Conservation (phyloP, 768 basidiomycete species). For the Naganishia friedmannii region DNA sequence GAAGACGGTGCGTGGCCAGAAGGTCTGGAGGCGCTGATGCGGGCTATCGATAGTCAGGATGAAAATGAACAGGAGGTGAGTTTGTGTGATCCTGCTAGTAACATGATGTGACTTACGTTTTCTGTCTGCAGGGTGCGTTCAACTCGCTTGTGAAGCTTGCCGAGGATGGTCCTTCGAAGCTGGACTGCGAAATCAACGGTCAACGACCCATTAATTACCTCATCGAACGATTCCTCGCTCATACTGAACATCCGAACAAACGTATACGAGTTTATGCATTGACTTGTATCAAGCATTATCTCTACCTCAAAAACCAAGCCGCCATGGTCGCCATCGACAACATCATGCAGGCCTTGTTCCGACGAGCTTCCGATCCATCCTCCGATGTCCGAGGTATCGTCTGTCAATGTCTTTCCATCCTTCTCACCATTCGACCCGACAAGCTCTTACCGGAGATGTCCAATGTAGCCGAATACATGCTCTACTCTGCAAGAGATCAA, state of each 20-base stretch:
- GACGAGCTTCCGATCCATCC: slow-evolving; percentile 89
- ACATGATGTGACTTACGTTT: slow-evolving; percentile 13
- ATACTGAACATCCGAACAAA: slow-evolving; percentile 76
- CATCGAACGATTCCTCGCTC: slow-evolving; percentile 88
- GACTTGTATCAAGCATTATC: slow-evolving; percentile 90
- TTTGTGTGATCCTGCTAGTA: neutral
- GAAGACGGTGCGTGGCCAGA: slow-evolving; percentile 95
- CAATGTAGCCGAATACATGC: slow-evolving; percentile 97
- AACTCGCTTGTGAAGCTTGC: slow-evolving; percentile 91
- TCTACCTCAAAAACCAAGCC: slow-evolving; percentile 79
- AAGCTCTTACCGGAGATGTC: slow-evolving; percentile 93
- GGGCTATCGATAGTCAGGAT: slow-evolving; percentile 72
- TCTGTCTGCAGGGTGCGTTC: slow-evolving; percentile 70
- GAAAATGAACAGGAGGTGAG: slow-evolving; percentile 79
- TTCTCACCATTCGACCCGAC: slow-evolving; percentile 88
- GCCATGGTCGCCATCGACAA: slow-evolving; percentile 86
- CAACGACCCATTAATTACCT: slow-evolving; percentile 91
- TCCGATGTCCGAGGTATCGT: slow-evolving; percentile 91
- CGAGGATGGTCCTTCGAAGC: slow-evolving; percentile 92
- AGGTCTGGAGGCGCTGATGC: slow-evolving; percentile 79
- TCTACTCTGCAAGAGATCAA: slow-evolving; percentile 95
- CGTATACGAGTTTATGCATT: slow-evolving; percentile 93
- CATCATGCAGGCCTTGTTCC: slow-evolving; percentile 90
- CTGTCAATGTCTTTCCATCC: slow-evolving; percentile 88
- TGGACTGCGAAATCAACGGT: slow-evolving; percentile 90